These are phyloP conservation scores for Pseudopediastrum boryanum DNA, from an alignment of 139 green algal genomes.

Conservation along the genomic window DNA sequence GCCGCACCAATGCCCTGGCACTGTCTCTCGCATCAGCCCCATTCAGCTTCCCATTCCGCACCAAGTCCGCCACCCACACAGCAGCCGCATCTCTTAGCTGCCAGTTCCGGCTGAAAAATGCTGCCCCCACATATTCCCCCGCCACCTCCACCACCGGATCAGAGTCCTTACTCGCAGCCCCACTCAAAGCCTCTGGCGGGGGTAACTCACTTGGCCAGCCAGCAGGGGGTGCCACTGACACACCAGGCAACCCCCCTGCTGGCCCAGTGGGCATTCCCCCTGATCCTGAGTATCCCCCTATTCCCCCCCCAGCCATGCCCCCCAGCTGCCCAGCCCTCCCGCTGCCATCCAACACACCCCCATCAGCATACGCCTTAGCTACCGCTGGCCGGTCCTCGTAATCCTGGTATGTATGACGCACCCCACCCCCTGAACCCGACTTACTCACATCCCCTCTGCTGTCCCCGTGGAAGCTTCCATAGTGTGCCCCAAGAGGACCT, in stretches of 20 bases:
- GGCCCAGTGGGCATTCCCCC: too few relatives aligned
- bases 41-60: slow-evolving; percentile 18
- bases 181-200: slow-evolving; percentile 65
- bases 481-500: too few relatives aligned
- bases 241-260: too few relatives aligned
- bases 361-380: slow-evolving; percentile 49
- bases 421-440: too few relatives aligned
- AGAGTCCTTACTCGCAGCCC: slow-evolving; percentile 54
- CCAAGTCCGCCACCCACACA: slow-evolving; percentile 39
- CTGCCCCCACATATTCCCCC: slow-evolving; percentile 74
- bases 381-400: slow-evolving; percentile 82
- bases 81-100: slow-evolving; percentile 86
- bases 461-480: too few relatives aligned
- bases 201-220: slow-evolving; percentile 80
- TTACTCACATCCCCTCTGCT: too few relatives aligned
- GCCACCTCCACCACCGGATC: slow-evolving; percentile 64
- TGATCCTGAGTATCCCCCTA: background rate
- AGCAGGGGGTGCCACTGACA: slow-evolving; percentile 32
- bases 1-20: slow-evolving; percentile 13
- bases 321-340: background rate
- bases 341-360: slow-evolving; percentile 26
- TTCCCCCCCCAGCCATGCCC: background rate
- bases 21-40: slow-evolving; percentile 19
- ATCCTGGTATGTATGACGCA: slow-evolving; percentile 50
- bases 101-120: slow-evolving; percentile 80